Conservation (phyloP, 2,329 filamentous ascomycete species). For the Pseudogymnoascus sp. region DNA sequence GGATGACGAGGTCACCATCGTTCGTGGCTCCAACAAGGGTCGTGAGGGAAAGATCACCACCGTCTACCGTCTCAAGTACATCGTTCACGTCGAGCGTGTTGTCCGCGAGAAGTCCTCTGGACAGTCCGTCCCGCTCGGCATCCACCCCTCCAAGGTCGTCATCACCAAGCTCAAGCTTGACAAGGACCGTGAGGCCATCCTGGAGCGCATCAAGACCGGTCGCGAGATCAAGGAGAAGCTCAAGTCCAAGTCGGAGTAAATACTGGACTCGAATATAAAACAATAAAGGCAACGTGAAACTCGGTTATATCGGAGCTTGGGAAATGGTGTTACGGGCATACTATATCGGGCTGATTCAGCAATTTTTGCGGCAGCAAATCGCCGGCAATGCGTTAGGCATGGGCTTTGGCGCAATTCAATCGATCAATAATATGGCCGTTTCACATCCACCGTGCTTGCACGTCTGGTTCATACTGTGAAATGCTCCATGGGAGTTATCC, state of each 20-base stretch:
- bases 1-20: slow-evolving; percentile 89
- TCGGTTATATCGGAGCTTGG: slow-evolving; percentile 13
- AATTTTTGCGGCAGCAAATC: slow-evolving; percentile 10
- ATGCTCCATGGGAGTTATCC: slow-evolving; percentile 70
- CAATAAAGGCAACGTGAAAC: slow-evolving; percentile 11
- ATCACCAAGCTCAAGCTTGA: slow-evolving; percentile 98
- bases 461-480: slow-evolving; percentile 46
- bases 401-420: slow-evolving; percentile 30
- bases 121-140: slow-evolving; percentile 88
- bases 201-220: slow-evolving; percentile 76
- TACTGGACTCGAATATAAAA: slow-evolving; percentile 10
- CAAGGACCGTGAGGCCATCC: slow-evolving; percentile 86
- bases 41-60: slow-evolving; percentile 97
- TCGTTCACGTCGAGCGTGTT: slow-evolving; percentile 94
- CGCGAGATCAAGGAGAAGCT: slow-evolving; percentile 67
- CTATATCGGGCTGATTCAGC: slow-evolving; percentile 10
- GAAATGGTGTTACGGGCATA: slow-evolving; percentile 11
- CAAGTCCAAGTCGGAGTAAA: slow-evolving; percentile 21
- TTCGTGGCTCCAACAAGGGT: slow-evolving; percentile 92
- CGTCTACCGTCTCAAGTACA: slow-evolving; percentile 97
- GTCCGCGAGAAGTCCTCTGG: slow-evolving; percentile 95
- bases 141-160: slow-evolving; percentile 94
- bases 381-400: slow-evolving; percentile 22
- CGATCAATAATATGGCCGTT: slow-evolving; percentile 57
- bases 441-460: slow-evolving; percentile 45